phyloP scores from a whole-genome alignment of 176 grass and related monocot species.

The Carex parvula region DNA sequence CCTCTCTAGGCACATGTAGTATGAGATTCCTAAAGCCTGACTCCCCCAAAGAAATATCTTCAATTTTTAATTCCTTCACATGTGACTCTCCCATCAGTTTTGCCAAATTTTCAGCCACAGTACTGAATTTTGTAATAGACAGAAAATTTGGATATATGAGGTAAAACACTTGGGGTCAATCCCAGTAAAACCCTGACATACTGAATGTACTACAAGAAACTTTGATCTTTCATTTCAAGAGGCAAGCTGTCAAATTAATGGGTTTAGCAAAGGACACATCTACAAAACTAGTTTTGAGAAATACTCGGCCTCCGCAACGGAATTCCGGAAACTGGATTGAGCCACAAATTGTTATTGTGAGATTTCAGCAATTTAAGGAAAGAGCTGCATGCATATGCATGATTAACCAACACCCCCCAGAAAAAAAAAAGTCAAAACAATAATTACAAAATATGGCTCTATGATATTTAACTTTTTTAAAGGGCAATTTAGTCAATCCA shows the following conservation, averaged over 20 bases:
- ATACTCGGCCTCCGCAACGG: neutral
- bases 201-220: neutral
- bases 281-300: constrained; percentile 1
- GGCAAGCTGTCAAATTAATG: neutral
- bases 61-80: constrained; percentile 40
- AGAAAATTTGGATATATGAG: neutral
- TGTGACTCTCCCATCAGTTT: constrained; percentile 34
- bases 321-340: neutral
- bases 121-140: constrained; percentile 24
- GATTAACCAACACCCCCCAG: neutral
- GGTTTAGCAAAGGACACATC: neutral
- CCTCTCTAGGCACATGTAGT: constrained; percentile 28
- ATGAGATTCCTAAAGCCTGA: constrained; percentile 38
- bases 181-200: neutral
- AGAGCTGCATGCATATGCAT: neutral
- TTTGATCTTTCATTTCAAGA: neutral
- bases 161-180: neutral
- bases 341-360: neutral
- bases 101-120: constrained; percentile 36
- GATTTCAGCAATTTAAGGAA: neutral
- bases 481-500: neutral
- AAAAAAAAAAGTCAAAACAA: neutral
- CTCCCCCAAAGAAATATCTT: constrained; percentile 42
- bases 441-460: neutral
- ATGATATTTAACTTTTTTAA: neutral